Base-by-base conservation (phyloP, 495 filamentous ascomycete species). In the Penicillium bovifimosum region DNA sequence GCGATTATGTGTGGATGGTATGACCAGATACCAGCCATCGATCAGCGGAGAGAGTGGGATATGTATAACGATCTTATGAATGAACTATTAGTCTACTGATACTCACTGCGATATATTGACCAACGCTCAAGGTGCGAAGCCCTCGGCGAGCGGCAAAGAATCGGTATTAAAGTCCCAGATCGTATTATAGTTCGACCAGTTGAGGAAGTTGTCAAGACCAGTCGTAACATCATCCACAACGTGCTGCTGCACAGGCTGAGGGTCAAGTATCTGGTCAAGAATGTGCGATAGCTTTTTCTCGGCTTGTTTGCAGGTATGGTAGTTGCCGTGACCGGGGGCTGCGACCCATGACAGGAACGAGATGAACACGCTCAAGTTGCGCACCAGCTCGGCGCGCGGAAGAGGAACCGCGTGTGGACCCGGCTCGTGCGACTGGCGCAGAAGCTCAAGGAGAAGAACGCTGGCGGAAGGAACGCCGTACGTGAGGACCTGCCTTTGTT, bases 311-410 rank as follows among this genome's bases (percentile, higher is more conserved):
- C 79, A 85, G 5, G 77, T 69, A 8, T 69, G 68, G 26, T 76
- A 80, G 47, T 82, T 80, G 6, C 80, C 76, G 24, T 78, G 77
- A 0, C 68, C 74, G 1, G 80, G 80, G 5, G 70, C 64, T 20
- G 67, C 60, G 1, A 86, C 72, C 71, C 79, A 79, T 6, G 76
- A 76, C 5, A 86, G 64, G 31, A 75, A 76, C 0, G 79, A 81
- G 14, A 84, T 72, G 39, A 87, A 80, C 11, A 84, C 75, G 49
- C 81, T 84, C 6, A 86, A 70, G 47, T 84, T 82, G 38, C 84
- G 83, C 31, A 85, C 81, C 9, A 80, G 70, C 54, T 82, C 78
- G 1, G 83, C 81, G 13, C 82, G 76, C 0, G 81, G 80, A 4
- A 80, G 63, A 47, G 70, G 49, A 28, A 71, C 52, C 20, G 56